phyloP scores from a whole-genome alignment of 2,329 filamentous ascomycete species.

The Penicillium sp. region DNA sequence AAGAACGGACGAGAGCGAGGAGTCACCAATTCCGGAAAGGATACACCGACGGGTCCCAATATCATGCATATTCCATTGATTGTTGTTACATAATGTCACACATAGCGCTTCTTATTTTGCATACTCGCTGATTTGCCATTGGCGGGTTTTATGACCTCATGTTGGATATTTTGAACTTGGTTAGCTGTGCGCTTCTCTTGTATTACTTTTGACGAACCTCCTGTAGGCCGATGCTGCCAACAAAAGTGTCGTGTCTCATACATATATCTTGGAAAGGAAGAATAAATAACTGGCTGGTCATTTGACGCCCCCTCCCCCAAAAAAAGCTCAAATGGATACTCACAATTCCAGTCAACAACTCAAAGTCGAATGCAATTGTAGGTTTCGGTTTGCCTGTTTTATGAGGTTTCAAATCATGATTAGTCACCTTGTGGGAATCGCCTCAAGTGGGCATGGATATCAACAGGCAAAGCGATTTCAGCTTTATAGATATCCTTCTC shows the following conservation, averaged over 20 bases:
- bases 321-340: background rate
- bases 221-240: background rate
- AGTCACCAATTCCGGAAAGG: background rate
- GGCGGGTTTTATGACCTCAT: background rate
- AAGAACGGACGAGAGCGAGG: slow-evolving; percentile 16
- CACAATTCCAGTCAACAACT: background rate
- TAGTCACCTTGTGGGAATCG: slow-evolving; percentile 3
- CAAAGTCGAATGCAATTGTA: background rate
- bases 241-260: background rate
- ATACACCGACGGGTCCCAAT: slow-evolving; percentile 8
- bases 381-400: too few relatives aligned
- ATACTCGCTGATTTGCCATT: background rate
- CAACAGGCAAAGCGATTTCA: background rate
- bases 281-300: background rate
- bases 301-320: too few relatives aligned
- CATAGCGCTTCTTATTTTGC: background rate
- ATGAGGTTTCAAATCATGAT: background rate
- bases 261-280: slow-evolving; percentile 1
- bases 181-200: background rate
- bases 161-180: background rate
- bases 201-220: background rate
- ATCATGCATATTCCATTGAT: slow-evolving; percentile 22
- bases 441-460: slow-evolving; percentile 1
- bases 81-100: slow-evolving; percentile 13
- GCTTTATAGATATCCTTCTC: background rate